These are phyloP conservation scores for Schizosaccharomyces octosporus DNA, from an alignment of 805 yeast species.

Conservation along the genomic window DNA sequence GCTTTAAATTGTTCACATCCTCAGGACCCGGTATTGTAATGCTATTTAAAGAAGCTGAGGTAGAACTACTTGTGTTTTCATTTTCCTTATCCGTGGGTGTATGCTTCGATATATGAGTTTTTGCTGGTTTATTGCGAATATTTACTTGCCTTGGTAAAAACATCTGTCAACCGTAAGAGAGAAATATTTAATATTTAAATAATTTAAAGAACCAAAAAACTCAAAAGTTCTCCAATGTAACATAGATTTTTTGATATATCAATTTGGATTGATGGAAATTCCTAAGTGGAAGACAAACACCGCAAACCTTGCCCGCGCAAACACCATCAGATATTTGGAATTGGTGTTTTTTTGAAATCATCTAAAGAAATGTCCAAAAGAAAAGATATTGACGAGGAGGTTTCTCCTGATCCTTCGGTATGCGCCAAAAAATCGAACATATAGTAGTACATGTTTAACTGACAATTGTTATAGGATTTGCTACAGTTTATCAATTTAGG, in stretches of 20 bases:
- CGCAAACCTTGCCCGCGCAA: neutral
- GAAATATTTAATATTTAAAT: too few relatives aligned
- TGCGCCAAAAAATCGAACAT: neutral
- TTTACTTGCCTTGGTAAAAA: neutral
- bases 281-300: too few relatives aligned
- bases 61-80: too few relatives aligned
- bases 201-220: too few relatives aligned
- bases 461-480: constrained; percentile 11
- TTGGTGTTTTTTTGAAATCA: neutral
- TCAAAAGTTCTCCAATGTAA: too few relatives aligned
- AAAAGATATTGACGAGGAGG: neutral
- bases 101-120: too few relatives aligned
- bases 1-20: neutral
- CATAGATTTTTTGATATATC: too few relatives aligned
- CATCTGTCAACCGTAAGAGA: neutral
- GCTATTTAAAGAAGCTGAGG: too few relatives aligned
- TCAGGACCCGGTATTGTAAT: neutral
- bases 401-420: neutral
- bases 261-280: too few relatives aligned
- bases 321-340: neutral
- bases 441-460: neutral
- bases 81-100: too few relatives aligned
- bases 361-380: neutral
- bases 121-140: neutral
- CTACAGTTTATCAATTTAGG: constrained; percentile 72